Conservation (phyloP, 2,329 filamentous ascomycete genomes). For the Phyllosticta citriasiana region DNA sequence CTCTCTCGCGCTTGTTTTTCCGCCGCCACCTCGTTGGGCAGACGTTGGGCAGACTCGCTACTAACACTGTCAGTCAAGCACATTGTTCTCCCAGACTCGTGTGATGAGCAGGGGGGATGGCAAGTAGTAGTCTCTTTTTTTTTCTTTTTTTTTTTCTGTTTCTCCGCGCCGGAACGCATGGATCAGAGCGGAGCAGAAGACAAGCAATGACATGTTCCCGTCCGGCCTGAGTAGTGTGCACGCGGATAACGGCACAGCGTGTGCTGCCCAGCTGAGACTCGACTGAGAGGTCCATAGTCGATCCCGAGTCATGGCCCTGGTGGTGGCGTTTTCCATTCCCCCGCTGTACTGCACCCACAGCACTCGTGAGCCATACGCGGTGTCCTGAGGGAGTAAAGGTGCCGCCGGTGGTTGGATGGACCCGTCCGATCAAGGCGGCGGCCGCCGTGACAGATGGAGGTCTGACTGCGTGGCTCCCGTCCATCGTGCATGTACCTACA, state of each 20-base stretch:
- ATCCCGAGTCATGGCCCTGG: neutral
- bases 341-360: neutral
- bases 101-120: neutral
- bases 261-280: neutral
- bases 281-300: neutral
- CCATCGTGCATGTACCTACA: neutral
- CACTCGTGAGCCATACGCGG: neutral
- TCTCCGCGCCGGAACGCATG: neutral
- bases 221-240: neutral
- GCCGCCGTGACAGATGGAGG: too few species aligned
- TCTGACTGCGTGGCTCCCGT: neutral
- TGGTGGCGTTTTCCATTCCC: neutral
- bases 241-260: neutral
- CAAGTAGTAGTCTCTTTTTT: neutral
- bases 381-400: neutral
- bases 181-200: neutral
- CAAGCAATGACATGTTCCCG: neutral
- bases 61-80: neutral
- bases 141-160: too few species aligned
- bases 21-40: neutral
- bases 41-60: neutral
- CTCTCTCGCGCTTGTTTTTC: neutral
- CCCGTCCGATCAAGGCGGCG: neutral
- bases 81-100: constrained; percentile 6
- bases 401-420: neutral